phyloP scores from a whole-genome alignment of 441 rosid species.

The Bruguiera hainesii region DNA sequence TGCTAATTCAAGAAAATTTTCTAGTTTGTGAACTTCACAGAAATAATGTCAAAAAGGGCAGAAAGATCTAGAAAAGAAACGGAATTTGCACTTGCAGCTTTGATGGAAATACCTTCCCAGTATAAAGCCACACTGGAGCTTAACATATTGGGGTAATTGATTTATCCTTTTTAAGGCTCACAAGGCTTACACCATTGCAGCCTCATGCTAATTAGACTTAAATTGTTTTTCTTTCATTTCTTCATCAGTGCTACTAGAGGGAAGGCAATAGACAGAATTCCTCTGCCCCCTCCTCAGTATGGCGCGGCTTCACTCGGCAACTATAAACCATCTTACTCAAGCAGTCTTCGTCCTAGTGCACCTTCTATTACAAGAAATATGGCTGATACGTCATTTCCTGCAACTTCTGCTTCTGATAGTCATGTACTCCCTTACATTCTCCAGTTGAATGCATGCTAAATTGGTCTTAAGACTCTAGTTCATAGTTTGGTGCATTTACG shows the following conservation, averaged over 20 bases:
- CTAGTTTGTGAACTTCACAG: constrained; percentile 89
- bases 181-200: constrained; percentile 1
- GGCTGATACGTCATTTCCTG: constrained; percentile 29
- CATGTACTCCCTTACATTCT: constrained; percentile 34
- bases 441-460: neutral
- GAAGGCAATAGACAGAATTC: constrained; percentile 49
- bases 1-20: constrained; percentile 12
- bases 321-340: constrained; percentile 42
- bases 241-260: constrained; percentile 51
- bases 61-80: constrained; percentile 61
- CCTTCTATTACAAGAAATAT: constrained; percentile 25
- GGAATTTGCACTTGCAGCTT: constrained; percentile 85
- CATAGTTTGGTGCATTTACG: neutral
- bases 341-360: constrained; percentile 36
- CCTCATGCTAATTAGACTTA: neutral
- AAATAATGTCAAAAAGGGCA: constrained; percentile 71
- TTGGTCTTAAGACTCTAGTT: neutral
- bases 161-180: neutral
- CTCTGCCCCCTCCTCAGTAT: constrained; percentile 83
- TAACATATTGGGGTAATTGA: constrained; percentile 67
- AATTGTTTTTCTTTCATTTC: constrained; percentile 15
- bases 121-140: constrained; percentile 89
- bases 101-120: constrained; percentile 97
- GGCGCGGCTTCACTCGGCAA: constrained; percentile 43
- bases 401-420: constrained; percentile 42